Evolutionary conservation across 2,329 filamentous ascomycete genomes (phyloP).

Genomic region (Colletotrichum cereale): DNA sequence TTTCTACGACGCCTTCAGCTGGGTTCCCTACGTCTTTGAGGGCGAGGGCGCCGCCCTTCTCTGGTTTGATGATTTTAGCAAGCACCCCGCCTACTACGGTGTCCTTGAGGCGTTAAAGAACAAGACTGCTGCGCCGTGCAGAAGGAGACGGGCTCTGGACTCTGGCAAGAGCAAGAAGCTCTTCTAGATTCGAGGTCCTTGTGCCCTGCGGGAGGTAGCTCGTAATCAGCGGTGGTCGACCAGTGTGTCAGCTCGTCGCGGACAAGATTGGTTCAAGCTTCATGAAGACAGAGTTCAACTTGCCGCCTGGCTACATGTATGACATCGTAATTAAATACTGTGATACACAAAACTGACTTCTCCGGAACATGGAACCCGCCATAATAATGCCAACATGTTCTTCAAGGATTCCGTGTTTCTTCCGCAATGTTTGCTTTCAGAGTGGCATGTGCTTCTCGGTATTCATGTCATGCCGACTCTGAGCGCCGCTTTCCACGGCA

Average conservation of each 20-base stretch:
- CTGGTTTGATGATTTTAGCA: conserved; percentile 56
- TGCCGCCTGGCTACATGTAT: not conserved
- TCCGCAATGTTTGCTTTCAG: not conserved
- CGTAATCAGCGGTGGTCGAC: not conserved
- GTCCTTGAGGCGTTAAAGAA: conserved; percentile 52
- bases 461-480: no score
- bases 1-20: conserved; percentile 53
- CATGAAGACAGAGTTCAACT: no score
- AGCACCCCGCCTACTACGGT: conserved; percentile 58
- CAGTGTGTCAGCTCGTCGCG: not conserved
- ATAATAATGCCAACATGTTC: not conserved
- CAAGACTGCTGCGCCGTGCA: conserved; percentile 36
- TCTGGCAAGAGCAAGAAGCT: conserved; percentile 29
- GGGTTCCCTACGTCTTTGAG: conserved; percentile 56
- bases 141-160: conserved; percentile 23
- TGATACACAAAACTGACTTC: no score
- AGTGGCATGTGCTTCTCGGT: not conserved
- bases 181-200: not conserved
- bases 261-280: not conserved
- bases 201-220: no score
- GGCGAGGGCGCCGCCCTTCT: conserved; percentile 57
- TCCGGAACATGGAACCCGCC: not conserved
- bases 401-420: not conserved
- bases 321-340: not conserved
- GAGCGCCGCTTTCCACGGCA: not conserved